Base-by-base conservation (phyloP, 345 rosid genomes). In the Hirschfeldia incana region DNA sequence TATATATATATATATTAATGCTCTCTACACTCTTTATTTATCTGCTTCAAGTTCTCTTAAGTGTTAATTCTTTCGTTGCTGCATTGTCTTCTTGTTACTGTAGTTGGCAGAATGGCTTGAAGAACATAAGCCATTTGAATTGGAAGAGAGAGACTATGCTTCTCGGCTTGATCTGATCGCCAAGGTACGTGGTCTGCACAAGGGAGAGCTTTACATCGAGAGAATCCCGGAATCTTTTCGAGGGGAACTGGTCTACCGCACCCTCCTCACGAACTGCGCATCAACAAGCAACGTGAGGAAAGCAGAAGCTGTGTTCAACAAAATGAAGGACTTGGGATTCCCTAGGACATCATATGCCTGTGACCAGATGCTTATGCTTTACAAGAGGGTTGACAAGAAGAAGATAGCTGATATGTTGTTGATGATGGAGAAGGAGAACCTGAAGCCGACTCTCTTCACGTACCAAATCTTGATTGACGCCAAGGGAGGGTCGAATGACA, bases 51-150 rank as follows among this genome's bases (percentile, higher is more conserved):
- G 34, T 67, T 33, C 39, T 69, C 60, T 67, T 67, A 49, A 79
- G 29, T 21, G 21, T 26, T 42, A 61, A 21, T 17, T 1, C 26
- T 17, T 16, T 65, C 1, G 11, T 78, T 49, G 27, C 6, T 42
- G 37, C 9, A 0, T 30, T 57, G 58, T 39, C 15, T 51, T 39
- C 33, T 76, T 55, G 62, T 80, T 61, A 81, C 78, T 61, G 81
- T 65, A 96, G 99, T 79, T 96, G 51, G 84, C 88, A n/a, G 91
- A 93, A 79, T 96, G 99, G 99, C 76, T 93, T 81, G 92, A 91
- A 74, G 83, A 81, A 32, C 85, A 78, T 59, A 77, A 91, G 62
- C 82, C 7, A 70, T 64, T 84, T 74, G 94, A 92, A 37, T 74
- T 84, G 74, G 62, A 12, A 0, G 97, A 90, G 85, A 87, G 82